Evolutionary conservation across 2,329 filamentous ascomycete species (phyloP).

Genomic region (Cucurbitaria berberidis): DNA sequence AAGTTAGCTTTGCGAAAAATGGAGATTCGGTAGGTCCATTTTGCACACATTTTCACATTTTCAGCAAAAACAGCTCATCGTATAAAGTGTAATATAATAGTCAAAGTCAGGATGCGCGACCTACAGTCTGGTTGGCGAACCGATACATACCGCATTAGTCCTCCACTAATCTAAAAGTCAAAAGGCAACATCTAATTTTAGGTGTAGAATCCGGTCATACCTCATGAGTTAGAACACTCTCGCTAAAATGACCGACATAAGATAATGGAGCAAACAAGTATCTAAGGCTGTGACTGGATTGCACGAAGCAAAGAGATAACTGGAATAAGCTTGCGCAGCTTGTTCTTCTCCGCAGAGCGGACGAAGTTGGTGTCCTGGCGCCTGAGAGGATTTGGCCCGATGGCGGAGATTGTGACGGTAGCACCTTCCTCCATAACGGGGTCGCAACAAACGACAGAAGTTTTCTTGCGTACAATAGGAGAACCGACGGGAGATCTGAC

Average conservation of each 20-base stretch:
- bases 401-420: conserved; percentile 10
- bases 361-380: conserved; percentile 29
- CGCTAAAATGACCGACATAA: not conserved
- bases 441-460: conserved; percentile 25
- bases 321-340: conserved; percentile 18
- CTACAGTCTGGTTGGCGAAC: conserved; percentile 9
- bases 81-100: not conserved
- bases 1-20: not conserved
- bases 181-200: conserved; percentile 11
- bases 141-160: conserved; percentile 7
- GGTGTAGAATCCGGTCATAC: not conserved
- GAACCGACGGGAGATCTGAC: conserved; percentile 29
- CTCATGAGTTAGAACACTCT: conserved; percentile 4
- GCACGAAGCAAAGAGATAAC: conserved; percentile 17
- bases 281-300: conserved; percentile 8
- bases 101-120: conserved; percentile 8
- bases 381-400: conserved; percentile 13
- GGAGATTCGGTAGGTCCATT: not conserved
- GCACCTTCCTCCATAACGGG: conserved; percentile 18
- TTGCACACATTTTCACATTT: not conserved
- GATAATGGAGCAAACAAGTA: not conserved
- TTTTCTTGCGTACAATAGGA: conserved; percentile 28
- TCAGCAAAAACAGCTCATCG: not conserved
- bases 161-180: conserved; percentile 7
- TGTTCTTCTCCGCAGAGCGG: conserved; percentile 24